A percentile compares a stretch with the other conserved stretches of the same genome.
These are phyloP conservation scores for Cyathus pygmaeus DNA, from an alignment of 1,284 basidiomycete species.

Conservation along the genomic window DNA sequence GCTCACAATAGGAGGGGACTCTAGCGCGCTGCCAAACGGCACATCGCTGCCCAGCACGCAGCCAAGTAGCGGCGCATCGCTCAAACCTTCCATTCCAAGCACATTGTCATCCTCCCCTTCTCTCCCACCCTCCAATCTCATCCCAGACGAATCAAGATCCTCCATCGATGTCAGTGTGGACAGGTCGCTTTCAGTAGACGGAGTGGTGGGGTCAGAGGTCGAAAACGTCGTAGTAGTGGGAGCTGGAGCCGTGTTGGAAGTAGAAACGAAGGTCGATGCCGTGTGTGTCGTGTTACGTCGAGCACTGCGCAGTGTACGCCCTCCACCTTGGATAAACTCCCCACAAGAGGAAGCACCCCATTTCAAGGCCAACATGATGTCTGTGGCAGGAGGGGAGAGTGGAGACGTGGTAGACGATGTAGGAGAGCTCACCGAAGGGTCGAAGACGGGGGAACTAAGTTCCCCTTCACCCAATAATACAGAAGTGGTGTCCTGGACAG, in stretches of 20 bases:
- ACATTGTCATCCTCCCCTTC: too few relatives aligned
- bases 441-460: neutral
- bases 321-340: neutral
- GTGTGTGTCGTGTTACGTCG: neutral
- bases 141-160: neutral
- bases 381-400: neutral
- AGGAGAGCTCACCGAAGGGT: neutral
- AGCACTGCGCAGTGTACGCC: neutral
- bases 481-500: neutral
- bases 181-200: neutral
- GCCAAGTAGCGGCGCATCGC: too few relatives aligned
- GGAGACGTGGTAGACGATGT: neutral
- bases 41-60: too few relatives aligned
- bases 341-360: neutral
- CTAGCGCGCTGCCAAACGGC: too few relatives aligned
- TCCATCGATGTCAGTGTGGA: neutral
- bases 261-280: neutral
- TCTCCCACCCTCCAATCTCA: too few relatives aligned
- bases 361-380: neutral
- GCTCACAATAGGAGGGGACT: too few relatives aligned
- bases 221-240: neutral
- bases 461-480: neutral
- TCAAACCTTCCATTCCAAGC: too few relatives aligned
- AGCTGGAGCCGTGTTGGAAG: neutral
- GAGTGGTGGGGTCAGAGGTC: neutral